Percentiles rank a stretch among this genome's conserved stretches.
These are phyloP conservation scores for Rasamsonia emersonii DNA, from an alignment of 2,329 filamentous ascomycete genomes.

Conservation along the genomic window DNA sequence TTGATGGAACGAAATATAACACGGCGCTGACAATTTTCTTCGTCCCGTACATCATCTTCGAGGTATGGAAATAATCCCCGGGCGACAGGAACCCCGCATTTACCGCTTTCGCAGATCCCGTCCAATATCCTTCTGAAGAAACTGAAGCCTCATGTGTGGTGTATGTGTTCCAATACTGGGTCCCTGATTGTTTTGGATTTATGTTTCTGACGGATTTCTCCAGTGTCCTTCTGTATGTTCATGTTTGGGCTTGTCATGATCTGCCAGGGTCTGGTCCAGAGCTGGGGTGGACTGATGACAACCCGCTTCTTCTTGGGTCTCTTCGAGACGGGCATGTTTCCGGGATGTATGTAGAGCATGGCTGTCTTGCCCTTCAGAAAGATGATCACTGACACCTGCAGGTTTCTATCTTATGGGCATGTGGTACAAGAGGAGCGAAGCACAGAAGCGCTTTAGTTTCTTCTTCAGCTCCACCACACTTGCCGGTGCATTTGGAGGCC, in stretches of 20 bases:
- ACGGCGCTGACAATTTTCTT: slow-evolving; percentile 74
- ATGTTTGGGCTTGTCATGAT: slow-evolving; percentile 68
- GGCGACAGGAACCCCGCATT: slow-evolving; percentile 54
- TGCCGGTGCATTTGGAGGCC: slow-evolving; percentile 54
- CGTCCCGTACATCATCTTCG: slow-evolving; percentile 60
- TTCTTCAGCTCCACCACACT: slow-evolving; percentile 71
- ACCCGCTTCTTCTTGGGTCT: slow-evolving; percentile 81
- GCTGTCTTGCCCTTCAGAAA: neutral
- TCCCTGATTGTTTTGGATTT: neutral
- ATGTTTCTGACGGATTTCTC: neutral
- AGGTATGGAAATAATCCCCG: slow-evolving; percentile 10
- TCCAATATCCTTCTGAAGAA: slow-evolving; percentile 65
- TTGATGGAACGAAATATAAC: slow-evolving; percentile 53
- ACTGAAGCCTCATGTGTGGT: slow-evolving; percentile 59
- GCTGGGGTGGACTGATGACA: slow-evolving; percentile 66
- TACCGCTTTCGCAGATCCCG: slow-evolving; percentile 56
- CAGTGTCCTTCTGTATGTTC: slow-evolving; percentile 71
- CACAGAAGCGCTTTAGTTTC: slow-evolving; percentile 85
- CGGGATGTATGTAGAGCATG: slow-evolving; percentile 46
- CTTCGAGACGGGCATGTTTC: slow-evolving; percentile 63
- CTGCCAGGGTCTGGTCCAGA: slow-evolving; percentile 68
- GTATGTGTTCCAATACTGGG: slow-evolving; percentile 27
- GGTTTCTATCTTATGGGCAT: slow-evolving; percentile 62
- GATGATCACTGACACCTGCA: slow-evolving; percentile 7
- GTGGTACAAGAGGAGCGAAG: slow-evolving; percentile 76